Conservation (phyloP, 2,329 filamentous ascomycete genomes). For the Pseudogymnoascus verrucosus region DNA sequence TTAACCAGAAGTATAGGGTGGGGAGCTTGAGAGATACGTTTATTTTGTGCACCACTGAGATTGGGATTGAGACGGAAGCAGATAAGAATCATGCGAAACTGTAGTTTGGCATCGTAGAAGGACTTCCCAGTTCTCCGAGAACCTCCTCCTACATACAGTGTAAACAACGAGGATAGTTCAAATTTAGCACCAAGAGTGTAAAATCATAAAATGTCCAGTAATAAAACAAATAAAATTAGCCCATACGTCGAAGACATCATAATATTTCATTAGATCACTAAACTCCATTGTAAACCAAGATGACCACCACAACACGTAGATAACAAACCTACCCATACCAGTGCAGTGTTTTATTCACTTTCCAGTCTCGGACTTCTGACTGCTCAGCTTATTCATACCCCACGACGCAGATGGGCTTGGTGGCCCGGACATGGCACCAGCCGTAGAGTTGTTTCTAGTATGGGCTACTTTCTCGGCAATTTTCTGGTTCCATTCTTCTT, state of each 20-base stretch:
- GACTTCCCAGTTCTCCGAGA: neutral
- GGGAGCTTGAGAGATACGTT: slow-evolving; percentile 44
- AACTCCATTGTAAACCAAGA: neutral
- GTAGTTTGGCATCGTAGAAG: neutral
- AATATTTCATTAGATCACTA: neutral
- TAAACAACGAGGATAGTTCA: neutral
- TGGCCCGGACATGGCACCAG: neutral
- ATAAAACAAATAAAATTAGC: neutral
- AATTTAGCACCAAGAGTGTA: neutral
- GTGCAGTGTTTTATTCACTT: neutral
- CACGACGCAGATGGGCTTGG: neutral
- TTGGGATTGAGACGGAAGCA: slow-evolving; percentile 25
- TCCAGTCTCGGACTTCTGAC: neutral
- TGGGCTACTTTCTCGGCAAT: neutral
- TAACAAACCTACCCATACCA: too few species aligned
- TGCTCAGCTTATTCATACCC: neutral
- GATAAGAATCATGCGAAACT: neutral
- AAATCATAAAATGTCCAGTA: too few species aligned
- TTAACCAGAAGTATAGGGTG: slow-evolving; percentile 45
- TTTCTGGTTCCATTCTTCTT: neutral
- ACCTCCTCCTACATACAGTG: too few species aligned
- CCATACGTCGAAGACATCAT: neutral
- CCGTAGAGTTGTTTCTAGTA: neutral
- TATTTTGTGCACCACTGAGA: slow-evolving; percentile 45
- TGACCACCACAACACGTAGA: neutral